Evolutionary conservation across 805 yeast species (phyloP).

Genomic region (Starmerella floris): DNA sequence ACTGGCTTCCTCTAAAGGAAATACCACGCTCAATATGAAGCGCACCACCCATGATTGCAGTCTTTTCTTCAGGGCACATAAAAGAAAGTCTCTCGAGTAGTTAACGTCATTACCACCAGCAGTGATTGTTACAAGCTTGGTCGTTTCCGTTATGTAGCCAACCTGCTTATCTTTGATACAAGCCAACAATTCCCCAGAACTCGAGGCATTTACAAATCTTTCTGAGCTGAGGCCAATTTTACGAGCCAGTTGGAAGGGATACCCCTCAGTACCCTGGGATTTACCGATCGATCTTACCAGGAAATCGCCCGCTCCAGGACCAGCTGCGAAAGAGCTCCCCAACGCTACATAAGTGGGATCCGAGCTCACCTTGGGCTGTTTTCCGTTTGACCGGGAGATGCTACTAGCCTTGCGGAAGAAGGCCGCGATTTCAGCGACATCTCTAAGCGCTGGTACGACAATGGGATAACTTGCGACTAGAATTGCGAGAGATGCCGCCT

Average conservation of each 20-base stretch:
- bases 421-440: too few relatives aligned
- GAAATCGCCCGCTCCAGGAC: constrained; percentile 7
- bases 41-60: background rate
- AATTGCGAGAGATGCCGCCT: too few relatives aligned
- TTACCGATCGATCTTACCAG: constrained; percentile 1
- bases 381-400: too few relatives aligned
- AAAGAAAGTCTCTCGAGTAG: constrained; percentile 7
- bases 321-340: constrained; percentile 13
- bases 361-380: background rate
- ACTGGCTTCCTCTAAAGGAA: background rate
- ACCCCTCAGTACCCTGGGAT: constrained; percentile 3
- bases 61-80: background rate
- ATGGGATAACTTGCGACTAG: too few relatives aligned
- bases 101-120: constrained; percentile 11
- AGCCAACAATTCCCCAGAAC: constrained; percentile 8
- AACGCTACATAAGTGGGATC: constrained; percentile 6
- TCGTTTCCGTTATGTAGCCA: constrained; percentile 1
- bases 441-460: too few relatives aligned
- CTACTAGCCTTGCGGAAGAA: too few relatives aligned
- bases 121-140: constrained; percentile 8
- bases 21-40: background rate
- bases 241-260: constrained; percentile 6
- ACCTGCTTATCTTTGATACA: background rate
- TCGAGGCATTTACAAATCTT: constrained; percentile 3
- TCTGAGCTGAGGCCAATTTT: background rate